A percentile compares a stretch with the other conserved stretches of the same genome.
These are phyloP conservation scores for Parachaetomium inaequale DNA, from an alignment of 495 filamentous ascomycete genomes.

Conservation along the genomic window DNA sequence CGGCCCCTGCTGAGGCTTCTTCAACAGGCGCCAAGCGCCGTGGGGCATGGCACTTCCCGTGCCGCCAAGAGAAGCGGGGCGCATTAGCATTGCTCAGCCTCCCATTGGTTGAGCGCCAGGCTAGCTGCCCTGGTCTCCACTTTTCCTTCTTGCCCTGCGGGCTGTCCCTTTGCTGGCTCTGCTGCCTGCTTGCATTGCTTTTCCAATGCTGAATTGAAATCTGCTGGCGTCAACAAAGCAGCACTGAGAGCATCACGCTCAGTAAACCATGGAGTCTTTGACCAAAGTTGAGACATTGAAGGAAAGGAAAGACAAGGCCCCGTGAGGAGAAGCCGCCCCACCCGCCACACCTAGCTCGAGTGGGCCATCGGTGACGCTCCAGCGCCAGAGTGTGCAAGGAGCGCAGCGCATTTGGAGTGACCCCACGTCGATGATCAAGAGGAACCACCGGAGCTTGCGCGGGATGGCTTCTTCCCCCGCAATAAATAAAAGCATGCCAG, in stretches of 20 bases:
- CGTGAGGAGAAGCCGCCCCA: background rate
- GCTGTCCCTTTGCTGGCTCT: too few relatives aligned
- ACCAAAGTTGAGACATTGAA: background rate
- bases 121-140: background rate
- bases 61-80: background rate
- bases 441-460: background rate
- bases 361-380: conserved; percentile 1
- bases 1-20: background rate
- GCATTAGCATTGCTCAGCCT: background rate
- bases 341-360: background rate
- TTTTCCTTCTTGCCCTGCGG: background rate
- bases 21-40: background rate
- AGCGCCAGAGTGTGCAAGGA: background rate
- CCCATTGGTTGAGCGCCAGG: background rate
- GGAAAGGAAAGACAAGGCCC: background rate
- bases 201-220: too few relatives aligned
- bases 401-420: background rate
- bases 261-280: background rate
- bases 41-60: background rate
- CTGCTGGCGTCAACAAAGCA: too few relatives aligned
- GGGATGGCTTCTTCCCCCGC: conserved; percentile 8
- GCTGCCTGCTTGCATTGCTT: too few relatives aligned
- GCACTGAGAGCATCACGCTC: too few relatives aligned
- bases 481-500: background rate
- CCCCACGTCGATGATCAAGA: conserved; percentile 5